Base-by-base conservation (phyloP, 2,329 filamentous ascomycete species). In the Aulographum hederae region DNA sequence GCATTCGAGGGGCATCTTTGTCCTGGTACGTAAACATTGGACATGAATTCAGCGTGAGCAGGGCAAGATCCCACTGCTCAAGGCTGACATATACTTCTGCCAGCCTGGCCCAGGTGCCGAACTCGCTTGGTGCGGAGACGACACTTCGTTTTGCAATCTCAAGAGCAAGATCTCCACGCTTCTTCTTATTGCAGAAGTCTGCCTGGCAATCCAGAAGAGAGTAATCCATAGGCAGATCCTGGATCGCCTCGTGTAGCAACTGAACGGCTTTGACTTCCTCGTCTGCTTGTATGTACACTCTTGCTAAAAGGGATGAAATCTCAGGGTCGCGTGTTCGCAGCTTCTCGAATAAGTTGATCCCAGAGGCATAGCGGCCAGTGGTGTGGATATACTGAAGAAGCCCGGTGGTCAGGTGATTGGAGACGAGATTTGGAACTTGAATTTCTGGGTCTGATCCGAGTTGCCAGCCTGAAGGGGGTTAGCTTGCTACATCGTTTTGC, bases 1-100 rank as follows among this genome's bases (percentile, higher is more conserved):
- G 89, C 78, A 95, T 86, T 37, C 89, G 60, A 3, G 89, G 89
- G 4, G 84, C 78, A 51, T 98, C 89, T 54, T 94, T 95, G 56
- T 98, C 89, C 54, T 95, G 89, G 53, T 98, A 95, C 5, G 89
- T 98, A 54, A 98, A 98, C 89, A 98, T 98, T 6, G 89, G 89
- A 53, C 89, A 98, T 13, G 89, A 98, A 57, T 98, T 98, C 32
- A 98, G 66, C 3, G 89, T 95, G 4, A 92, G 74, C 16, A 98
- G 67, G 1, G 89, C 89, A 42, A 95, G 73, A 48, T 95, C 89
- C 84, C 89, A 98, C 48, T 92, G 81, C 51, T 98, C 89, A 56
- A 92, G 71, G 31, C 77, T 71, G 34, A 95, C 80, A 44, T 98
- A 98, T 19, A 95, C 78, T 50, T 95, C 82, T 2, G 85, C 85